Evolutionary conservation across 2,329 filamentous ascomycete genomes (phyloP).

Genomic region (Tolypocladium ovalisporum): DNA sequence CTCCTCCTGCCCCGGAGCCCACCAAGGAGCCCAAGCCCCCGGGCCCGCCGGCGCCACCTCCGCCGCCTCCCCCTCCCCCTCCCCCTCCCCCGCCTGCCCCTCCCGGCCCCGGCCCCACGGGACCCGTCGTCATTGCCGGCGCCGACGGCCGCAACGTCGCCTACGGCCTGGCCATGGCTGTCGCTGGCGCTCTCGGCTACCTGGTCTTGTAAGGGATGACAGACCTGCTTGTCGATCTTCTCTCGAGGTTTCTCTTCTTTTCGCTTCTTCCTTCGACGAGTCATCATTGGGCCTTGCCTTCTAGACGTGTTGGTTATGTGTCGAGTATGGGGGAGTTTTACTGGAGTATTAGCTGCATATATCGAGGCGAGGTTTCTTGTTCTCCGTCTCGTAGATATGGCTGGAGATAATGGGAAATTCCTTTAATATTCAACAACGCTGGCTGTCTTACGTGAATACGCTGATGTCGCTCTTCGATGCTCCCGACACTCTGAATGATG

Average conservation of each 20-base stretch:
- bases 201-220: constrained; percentile 16
- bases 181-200: constrained; percentile 15
- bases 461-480: neutral
- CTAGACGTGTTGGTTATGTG: too few species aligned
- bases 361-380: neutral
- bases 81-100: neutral
- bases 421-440: neutral
- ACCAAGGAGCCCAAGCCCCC: too few species aligned
- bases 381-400: neutral
- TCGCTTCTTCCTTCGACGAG: neutral
- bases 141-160: constrained; percentile 7
- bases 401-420: neutral
- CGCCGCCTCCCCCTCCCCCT: neutral
- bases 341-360: neutral
- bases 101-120: neutral
- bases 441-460: neutral
- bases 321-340: neutral
- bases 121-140: constrained; percentile 7
- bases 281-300: neutral
- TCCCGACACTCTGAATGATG: neutral
- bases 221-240: neutral
- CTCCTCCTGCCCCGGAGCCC: constrained; percentile 1
- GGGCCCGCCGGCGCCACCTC: too few species aligned
- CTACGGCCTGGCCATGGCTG: constrained; percentile 14
- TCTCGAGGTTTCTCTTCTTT: neutral